Base-by-base conservation (phyloP, 2,329 filamentous ascomycete genomes). In the Diplodia intermedia region DNA sequence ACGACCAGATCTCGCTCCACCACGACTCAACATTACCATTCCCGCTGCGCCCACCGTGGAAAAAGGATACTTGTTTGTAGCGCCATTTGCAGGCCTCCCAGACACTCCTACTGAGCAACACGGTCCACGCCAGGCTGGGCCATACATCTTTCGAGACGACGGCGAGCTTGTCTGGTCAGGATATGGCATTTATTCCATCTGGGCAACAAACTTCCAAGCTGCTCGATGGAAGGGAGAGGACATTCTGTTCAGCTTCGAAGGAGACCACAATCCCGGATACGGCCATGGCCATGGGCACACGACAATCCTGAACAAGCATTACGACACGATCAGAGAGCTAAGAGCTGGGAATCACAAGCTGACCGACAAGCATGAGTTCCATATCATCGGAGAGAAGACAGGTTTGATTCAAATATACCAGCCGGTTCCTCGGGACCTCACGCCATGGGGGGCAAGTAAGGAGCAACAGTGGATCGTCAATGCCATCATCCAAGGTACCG, bases 121-220 rank as follows among this genome's bases (percentile, higher is more conserved):
- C 68, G 83, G 82, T 0, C 84, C 85, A 1, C 80, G 81, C 5
- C 85, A 87, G 73, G 79, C 84, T 1, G 84, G 79, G 0, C 83
- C 85, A 0, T 88, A 88, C 72, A 88, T 88, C 70, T 83, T 86
- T 71, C 80, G 81, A 6, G 81, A 86, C 71, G 76, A 85, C 38
- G 86, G 86, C 1, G 84, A 87, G 61, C 78, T 88, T 0, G 78
- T 88, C 26, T 88, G 85, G 85, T 87, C 85, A 0, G 84, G 86
- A 2, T 85, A 85, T 66, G 81, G 80, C 4, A 82, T 83, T 71
- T 86, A 82, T 71, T 82, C 81, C 38, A 83, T 83, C 72, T 86
- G 84, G 82, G 74, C 81, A 0, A 82, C 82, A 69, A 87, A 87
- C 72, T 87, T 88, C 75, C 85, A 85, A 69, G 79, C 79, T 1